Base-by-base conservation (phyloP, 1,284 basidiomycete species). In the Termitomyces sp. region DNA sequence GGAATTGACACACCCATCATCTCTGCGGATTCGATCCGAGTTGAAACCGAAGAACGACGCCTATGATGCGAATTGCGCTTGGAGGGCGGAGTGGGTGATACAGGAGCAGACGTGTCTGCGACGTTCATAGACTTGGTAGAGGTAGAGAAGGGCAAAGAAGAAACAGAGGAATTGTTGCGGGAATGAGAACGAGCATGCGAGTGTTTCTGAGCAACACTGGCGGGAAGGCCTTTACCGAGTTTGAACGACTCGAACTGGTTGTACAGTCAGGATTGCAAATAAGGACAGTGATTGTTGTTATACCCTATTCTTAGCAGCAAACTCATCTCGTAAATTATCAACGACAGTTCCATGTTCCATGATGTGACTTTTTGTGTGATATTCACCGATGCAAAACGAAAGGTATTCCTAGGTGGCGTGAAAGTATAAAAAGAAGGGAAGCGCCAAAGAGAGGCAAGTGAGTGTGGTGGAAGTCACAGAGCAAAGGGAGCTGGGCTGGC, bases 31-130 rank as follows among this genome's bases (percentile, higher is more conserved):
- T 92, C 89, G 58, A 77, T 80, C 58, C 89, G 84, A 34, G 90
- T 92, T 3, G 89, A 91, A 26, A 92, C 87, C n/a, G 89, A 91
- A 2, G 90, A 92, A 43, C 83, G 81, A 49, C 89, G 85, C 30
- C 81, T 80, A 62, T 92, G 89, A 63, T 91, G 88, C 0, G 88
- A 91, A 61, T 78, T 80, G 52, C 87, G 86, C 63, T 86, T 86
- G 33, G 79, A 64, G 30, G 75, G 65, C 19, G 67, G 67, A 17
- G 53, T 52, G 9, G 63, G 60, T 41, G 58, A 56, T 34, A 62
- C 58, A 12, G 59, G 58, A 40, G 62, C 58, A 36, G 66, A 31
- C 39, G 46, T 47, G 13, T 63, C 57, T 49, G 58, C 40, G 46
- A 60, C 46, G 53, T 64, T 69, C 61, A 67, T 70, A 47, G 72